Percentiles rank a stretch among this genome's conserved stretches.
Conservation (phyloP, 1,284 basidiomycete species). For the Malassezia restricta region DNA sequence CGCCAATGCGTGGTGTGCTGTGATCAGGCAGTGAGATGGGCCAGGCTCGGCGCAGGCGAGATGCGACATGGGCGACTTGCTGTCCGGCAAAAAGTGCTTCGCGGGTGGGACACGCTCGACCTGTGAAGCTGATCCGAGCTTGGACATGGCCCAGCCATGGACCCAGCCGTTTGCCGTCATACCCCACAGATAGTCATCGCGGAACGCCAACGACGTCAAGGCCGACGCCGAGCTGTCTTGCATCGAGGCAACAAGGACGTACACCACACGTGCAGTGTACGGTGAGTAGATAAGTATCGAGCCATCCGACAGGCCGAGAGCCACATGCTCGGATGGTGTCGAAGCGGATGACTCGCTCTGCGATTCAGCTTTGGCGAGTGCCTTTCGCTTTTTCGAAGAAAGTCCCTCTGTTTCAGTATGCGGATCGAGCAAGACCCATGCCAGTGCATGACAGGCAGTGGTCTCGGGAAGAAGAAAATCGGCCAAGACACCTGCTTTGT, state of each 20-base stretch:
- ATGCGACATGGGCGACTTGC: slow-evolving; percentile 5
- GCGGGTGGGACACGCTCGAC: slow-evolving; percentile 10
- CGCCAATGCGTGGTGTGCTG: slow-evolving; percentile 31
- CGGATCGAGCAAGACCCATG: slow-evolving; percentile 8
- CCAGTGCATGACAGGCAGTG: background rate
- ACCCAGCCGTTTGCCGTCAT: slow-evolving; percentile 30
- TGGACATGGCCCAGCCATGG: slow-evolving; percentile 11
- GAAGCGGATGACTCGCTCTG: slow-evolving; percentile 6
- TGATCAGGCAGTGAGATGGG: slow-evolving; percentile 11
- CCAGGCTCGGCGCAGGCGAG: background rate
- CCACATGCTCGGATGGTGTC: slow-evolving; percentile 23
- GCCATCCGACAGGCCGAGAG: slow-evolving; percentile 32
- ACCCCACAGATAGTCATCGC: slow-evolving; percentile 19
- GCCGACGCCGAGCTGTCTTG: slow-evolving; percentile 21
- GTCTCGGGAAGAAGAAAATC: slow-evolving; percentile 32
- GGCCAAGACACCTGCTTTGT: slow-evolving; percentile 54
- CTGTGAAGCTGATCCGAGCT: background rate
- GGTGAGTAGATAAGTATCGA: slow-evolving; percentile 32
- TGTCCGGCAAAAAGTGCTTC: slow-evolving; percentile 7
- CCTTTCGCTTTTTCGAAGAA: slow-evolving; percentile 24
- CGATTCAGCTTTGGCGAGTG: slow-evolving; percentile 17
- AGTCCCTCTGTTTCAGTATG: background rate
- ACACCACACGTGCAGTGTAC: slow-evolving; percentile 26
- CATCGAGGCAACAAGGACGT: slow-evolving; percentile 25
- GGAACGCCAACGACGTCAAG: slow-evolving; percentile 22